Evolutionary conservation across 1,139 yeast genomes (phyloP).

Genomic region (Lodderomyces elongisporus): DNA sequence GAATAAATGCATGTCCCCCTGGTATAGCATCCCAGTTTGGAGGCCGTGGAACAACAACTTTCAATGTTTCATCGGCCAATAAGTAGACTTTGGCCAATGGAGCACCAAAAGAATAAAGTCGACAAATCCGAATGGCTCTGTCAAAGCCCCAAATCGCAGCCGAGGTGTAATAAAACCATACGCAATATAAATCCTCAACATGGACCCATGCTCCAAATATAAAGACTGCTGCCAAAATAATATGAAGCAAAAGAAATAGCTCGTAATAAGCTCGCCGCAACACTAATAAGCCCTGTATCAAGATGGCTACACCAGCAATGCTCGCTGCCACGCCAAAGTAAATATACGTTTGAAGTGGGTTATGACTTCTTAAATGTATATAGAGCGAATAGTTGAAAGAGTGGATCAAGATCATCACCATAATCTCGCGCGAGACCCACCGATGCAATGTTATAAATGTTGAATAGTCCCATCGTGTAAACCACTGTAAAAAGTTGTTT

Average conservation of each 20-base stretch:
- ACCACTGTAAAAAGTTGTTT: conserved; percentile 50
- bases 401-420: conserved; percentile 37
- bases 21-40: conserved; percentile 38
- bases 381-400: conserved; percentile 28
- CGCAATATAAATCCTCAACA: conserved; percentile 36
- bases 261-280: conserved; percentile 44
- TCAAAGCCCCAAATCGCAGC: conserved; percentile 44
- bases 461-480: conserved; percentile 59
- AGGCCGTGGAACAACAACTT: conserved; percentile 36
- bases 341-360: conserved; percentile 15
- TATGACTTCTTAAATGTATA: conserved; percentile 6
- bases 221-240: conserved; percentile 38
- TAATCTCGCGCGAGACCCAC: conserved; percentile 51
- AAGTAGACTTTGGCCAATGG: conserved; percentile 47
- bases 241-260: conserved; percentile 37
- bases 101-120: conserved; percentile 36
- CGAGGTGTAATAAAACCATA: conserved; percentile 35
- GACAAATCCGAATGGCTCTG: conserved; percentile 30
- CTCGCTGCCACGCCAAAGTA: conserved; percentile 31
- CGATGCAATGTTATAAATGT: conserved; percentile 56
- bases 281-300: conserved; percentile 37
- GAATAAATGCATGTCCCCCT: conserved; percentile 51
- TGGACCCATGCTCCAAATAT: conserved; percentile 43
- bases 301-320: conserved; percentile 28
- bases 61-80: conserved; percentile 37